Evolutionary conservation across 768 basidiomycete species (phyloP).

Genomic region (Crepidotus variabilis): DNA sequence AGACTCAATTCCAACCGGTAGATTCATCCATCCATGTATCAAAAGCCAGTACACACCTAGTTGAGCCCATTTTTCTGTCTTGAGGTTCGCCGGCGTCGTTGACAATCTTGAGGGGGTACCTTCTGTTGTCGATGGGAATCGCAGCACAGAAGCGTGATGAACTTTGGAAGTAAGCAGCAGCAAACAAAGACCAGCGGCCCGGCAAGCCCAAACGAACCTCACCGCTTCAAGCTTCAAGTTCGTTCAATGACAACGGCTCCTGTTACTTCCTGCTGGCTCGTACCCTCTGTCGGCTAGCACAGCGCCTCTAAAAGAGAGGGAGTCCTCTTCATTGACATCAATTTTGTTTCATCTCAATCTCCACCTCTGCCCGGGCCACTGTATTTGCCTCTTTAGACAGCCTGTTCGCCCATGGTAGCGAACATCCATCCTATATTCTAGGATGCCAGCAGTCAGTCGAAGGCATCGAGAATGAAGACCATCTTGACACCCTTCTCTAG

Average conservation of each 20-base stretch:
- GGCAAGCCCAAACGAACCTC: neutral
- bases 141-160: neutral
- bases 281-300: neutral
- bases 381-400: no score
- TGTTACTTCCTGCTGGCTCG: neutral
- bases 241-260: neutral
- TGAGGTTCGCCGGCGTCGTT: slow-evolving; percentile 44
- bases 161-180: slow-evolving; percentile 24
- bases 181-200: slow-evolving; percentile 15
- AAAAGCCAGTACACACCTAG: slow-evolving; percentile 56
- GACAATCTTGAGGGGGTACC: slow-evolving; percentile 35
- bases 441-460: no score
- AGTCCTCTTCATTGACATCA: neutral
- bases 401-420: no score
- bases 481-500: no score
- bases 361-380: no score
- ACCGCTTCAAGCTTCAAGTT: neutral
- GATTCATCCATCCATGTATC: slow-evolving; percentile 15
- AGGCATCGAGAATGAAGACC: no score
- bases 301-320: neutral
- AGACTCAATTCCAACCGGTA: slow-evolving; percentile 14
- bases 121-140: slow-evolving; percentile 11
- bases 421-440: no score
- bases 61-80: slow-evolving; percentile 71
- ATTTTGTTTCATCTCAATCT: no score